Conservation (phyloP, 1,284 basidiomycete genomes). For the Malassezia arunalokei region DNA sequence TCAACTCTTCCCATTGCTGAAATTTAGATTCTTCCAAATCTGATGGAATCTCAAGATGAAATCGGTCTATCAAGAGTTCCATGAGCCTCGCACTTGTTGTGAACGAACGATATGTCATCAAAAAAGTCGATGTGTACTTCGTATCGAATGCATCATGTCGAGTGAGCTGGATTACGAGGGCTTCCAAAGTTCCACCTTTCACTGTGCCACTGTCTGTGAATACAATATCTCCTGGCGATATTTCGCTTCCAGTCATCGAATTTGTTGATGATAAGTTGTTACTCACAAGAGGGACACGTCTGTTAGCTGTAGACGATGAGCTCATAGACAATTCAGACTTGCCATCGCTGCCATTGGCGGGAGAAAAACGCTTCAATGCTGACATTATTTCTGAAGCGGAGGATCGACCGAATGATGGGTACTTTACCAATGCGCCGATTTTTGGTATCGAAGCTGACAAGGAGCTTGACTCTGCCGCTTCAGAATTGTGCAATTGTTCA, state of each 20-base stretch:
- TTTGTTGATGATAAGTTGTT: too few relatives aligned
- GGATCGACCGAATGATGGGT: neutral
- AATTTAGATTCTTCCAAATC: constrained; percentile 58
- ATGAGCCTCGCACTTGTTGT: constrained; percentile 74
- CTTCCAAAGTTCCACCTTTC: constrained; percentile 71
- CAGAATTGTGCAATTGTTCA: neutral
- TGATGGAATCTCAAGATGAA: constrained; percentile 64
- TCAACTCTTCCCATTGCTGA: constrained; percentile 72
- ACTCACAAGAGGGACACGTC: neutral
- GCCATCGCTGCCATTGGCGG: neutral
- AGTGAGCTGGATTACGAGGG: constrained; percentile 77
- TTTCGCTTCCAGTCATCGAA: neutral
- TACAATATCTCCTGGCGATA: neutral
- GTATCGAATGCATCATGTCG: constrained; percentile 60
- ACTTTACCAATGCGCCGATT: neutral
- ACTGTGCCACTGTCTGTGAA: constrained; percentile 47
- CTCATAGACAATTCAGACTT: neutral
- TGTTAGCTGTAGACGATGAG: neutral
- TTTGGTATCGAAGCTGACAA: neutral
- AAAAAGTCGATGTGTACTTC: constrained; percentile 77
- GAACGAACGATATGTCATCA: constrained; percentile 95
- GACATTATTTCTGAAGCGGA: neutral
- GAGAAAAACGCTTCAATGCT: neutral
- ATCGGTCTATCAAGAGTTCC: constrained; percentile 71
- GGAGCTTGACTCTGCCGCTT: neutral